Evolutionary conservation across 108 stramenopile genomes (phyloP), one percentile per base, ranked within the genome.

Genomic region (Aurantiochytrium sp.): DNA sequence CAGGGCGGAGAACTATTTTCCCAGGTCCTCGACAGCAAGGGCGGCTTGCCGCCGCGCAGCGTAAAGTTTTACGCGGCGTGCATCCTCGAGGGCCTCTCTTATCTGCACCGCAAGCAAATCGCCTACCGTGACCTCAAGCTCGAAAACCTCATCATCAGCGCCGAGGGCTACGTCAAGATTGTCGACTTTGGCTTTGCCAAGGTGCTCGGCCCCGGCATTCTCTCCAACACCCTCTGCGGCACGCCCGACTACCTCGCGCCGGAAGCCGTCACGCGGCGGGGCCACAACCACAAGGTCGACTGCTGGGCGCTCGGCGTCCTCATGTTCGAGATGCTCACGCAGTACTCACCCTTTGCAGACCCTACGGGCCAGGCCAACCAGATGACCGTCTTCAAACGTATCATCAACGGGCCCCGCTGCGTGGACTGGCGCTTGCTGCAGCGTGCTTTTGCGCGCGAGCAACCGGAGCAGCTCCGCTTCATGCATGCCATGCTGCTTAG

Each of bases 171-270:
- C 45, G 55, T 95, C 55, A 93, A 94, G 86, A 54, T 95, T 52
- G 90, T 93, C 45, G 95, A 94, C 68, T 94, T 95, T 55, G 95
- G 94, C 31, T 90, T 96, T 54, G 96, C 95, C 31, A 95, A 96
- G 91, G 90, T 93, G 86, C 87, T 95, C 31, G 85, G 17, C 4
- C 94, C 94, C 37, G 50, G 87, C 12, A 91, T 88, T 52, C 96
- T 95, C 92, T 95, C 96, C 31, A 96, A 94, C 90, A 98, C 97
- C 4, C 93, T 97, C 41, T 98, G 97, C 89, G 97, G 97, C 2
- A 97, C 97, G 24, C 97, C 97, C 32, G 95, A 95, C 85, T 96
- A 96, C 87, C 93, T 96, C 22, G 95, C 96, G 53, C 96, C 96
- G 6, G 96, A 96, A 87, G 93, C 95, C 4, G 94, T 96, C 87